phyloP scores from a whole-genome alignment of 495 filamentous ascomycete genomes.

The Gamarada debralockiae region DNA sequence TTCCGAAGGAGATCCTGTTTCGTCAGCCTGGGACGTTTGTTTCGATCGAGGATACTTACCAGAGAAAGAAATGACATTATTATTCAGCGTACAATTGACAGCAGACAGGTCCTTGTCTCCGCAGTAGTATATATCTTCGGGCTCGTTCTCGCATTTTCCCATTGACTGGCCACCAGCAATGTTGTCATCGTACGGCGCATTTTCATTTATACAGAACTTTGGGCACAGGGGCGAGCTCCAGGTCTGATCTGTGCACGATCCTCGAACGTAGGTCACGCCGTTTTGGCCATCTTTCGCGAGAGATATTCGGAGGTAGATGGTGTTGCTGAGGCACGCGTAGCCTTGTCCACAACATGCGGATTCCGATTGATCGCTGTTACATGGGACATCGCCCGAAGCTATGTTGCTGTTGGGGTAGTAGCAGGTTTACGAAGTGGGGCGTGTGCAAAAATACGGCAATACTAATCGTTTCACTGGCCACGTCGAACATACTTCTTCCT shows the following conservation, averaged over 20 bases:
- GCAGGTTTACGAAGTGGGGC: slow-evolving; percentile 4
- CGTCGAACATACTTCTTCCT: too few relatives aligned
- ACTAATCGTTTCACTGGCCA: too few relatives aligned
- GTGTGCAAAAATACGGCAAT: too few relatives aligned
- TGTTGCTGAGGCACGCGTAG: slow-evolving; percentile 22
- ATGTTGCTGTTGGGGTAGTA: slow-evolving; percentile 21
- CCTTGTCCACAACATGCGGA: slow-evolving; percentile 24
- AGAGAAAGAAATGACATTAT: neutral
- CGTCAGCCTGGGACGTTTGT: neutral
- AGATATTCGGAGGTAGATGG: slow-evolving; percentile 18
- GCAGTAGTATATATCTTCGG: slow-evolving; percentile 19
- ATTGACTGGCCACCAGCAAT: slow-evolving; percentile 18
- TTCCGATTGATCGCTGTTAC: slow-evolving; percentile 11
- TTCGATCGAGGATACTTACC: neutral
- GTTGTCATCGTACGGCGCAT: slow-evolving; percentile 6
- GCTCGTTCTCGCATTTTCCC: slow-evolving; percentile 10
- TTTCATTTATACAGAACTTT: slow-evolving; percentile 17
- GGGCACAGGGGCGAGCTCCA: slow-evolving; percentile 22
- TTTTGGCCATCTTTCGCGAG: slow-evolving; percentile 11
- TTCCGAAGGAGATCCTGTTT: neutral
- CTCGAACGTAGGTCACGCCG: slow-evolving; percentile 13
- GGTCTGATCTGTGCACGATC: slow-evolving; percentile 24
- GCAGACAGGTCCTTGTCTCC: slow-evolving; percentile 1
- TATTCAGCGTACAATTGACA: neutral
- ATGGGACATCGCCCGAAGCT: slow-evolving; percentile 15